Base-by-base conservation (phyloP, 2,329 filamentous ascomycete species). In the Colletotrichum camelliae region DNA sequence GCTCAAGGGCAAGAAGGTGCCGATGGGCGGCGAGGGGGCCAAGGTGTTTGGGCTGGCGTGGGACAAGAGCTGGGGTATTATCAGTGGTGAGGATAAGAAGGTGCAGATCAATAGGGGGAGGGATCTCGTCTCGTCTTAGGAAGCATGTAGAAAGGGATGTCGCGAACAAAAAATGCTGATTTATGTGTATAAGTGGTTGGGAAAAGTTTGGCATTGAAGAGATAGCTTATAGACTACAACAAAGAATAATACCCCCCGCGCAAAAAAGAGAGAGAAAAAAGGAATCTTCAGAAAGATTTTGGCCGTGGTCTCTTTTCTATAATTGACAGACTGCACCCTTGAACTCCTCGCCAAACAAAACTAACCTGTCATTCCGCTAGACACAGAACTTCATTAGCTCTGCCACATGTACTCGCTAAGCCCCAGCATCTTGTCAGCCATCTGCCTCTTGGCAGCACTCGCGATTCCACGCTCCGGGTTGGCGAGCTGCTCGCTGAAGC, bases 31-130 rank as follows among this genome's bases (percentile, higher is more conserved):
- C 3, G 95, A 97, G 75, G 96, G 96, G 29, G 91, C 93, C 77
- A 98, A 98, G 90, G 95, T 99, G 65, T 95, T 98, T 84, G 91
- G 92, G 39, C 94, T 98, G 7, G 91, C 89, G 75, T 99, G 97
- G 97, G 95, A 98, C 84, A 88, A 89, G 83, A 91, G 92, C 8
- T 92, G 97, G 82, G 97, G 97, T 2, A 96, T 99, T 82, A 94
- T 98, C 60, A 97, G 95, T 81, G 96, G 96, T 18, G 96, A 98
- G 89, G 97, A 99, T 83, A 98, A 97, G 87, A 93, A 92, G 87
- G 93, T 99, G 80, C 97, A 99, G 88, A 92, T 99, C 76, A 98
- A 99, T 85, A 90, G 91, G 79, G 93, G 92, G 21, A 89, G 90
- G 77, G 90, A 88, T 73, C 79, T 91, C 58, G 81, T 90, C 60